A percentile compares a stretch with the other conserved stretches of the same genome.
Conservation (phyloP, 1,284 basidiomycete species). For the Microbotryum lychnidis-dioicae region DNA sequence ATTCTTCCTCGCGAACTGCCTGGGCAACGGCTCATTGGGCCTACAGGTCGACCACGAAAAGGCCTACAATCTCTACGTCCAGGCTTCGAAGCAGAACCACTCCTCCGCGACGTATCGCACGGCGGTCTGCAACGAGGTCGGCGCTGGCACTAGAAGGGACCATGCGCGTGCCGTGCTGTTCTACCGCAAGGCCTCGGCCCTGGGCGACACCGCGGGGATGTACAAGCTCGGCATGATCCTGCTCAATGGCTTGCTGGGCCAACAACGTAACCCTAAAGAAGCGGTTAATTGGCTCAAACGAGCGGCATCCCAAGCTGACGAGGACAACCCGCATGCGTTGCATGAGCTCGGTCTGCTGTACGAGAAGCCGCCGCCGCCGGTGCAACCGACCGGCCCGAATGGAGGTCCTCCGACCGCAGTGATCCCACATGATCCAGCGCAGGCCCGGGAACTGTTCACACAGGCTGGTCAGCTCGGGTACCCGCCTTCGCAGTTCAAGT, state of each 20-base stretch:
- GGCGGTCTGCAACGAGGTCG: constrained; percentile 97
- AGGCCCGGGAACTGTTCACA: constrained; percentile 79
- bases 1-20: constrained; percentile 96
- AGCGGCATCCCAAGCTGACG: constrained; percentile 93
- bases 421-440: constrained; percentile 53
- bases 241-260: constrained; percentile 73
- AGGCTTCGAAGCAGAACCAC: constrained; percentile 95
- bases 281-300: constrained; percentile 90
- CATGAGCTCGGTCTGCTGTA: constrained; percentile 72
- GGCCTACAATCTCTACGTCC: constrained; percentile 95
- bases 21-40: constrained; percentile 89
- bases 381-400: constrained; percentile 41
- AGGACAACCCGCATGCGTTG: constrained; percentile 94
- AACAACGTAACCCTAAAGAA: constrained; percentile 78
- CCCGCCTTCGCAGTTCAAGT: constrained; percentile 86
- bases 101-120: constrained; percentile 92
- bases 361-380: constrained; percentile 53
- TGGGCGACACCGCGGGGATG: constrained; percentile 97
- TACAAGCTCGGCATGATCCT: constrained; percentile 97
- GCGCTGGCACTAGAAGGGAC: constrained; percentile 92
- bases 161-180: constrained; percentile 83
- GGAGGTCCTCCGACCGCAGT: constrained; percentile 21
- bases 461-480: constrained; percentile 92
- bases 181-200: constrained; percentile 89
- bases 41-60: constrained; percentile 94